Evolutionary conservation across 169 alveolate genomes (phyloP), one percentile per base, ranked within the genome.

Genomic region (Cryptosporidium meleagridis): DNA sequence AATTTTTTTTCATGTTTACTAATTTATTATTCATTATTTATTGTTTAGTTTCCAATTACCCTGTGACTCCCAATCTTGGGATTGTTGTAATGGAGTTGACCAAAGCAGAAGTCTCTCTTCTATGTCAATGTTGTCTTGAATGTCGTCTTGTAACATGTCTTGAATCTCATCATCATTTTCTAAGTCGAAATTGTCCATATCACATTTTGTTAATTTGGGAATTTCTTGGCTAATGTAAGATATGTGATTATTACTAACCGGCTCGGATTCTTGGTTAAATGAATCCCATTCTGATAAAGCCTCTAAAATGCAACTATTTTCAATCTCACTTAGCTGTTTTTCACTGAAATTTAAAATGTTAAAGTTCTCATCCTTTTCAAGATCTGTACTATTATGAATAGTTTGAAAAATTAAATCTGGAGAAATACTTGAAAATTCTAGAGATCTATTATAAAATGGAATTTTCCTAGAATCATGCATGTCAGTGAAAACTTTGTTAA

Each of bases 91-190:
- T 9, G 75, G 75, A 6, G 75, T 59, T 10, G 89, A 62, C 89
- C 89, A 80, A 7, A 62, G 68, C 5, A 41, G n/a, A 16, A 61
- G 62, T 31, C 89, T 31, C n/a, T 80, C 89, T 51, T 80, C 89
- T 80, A 75, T 62, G 18, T 80, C 89, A 12, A 62, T 10, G n/a
- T 26, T 45, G 41, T 70, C 58, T 44, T 70, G 67, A 14, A 23
- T 18, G 65, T 23, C 65, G 26, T 29, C 39, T 33, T 8, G 16
- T 7, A 48, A 7, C 65, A 48, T 29, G n/a, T 44, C 84, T 29
- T 44, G 44, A 12, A 70, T 29, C 67, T 70, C 31, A 1, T 29
- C 23, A 23, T 80, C 62, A 21, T 45, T 44, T 31, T 41, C 75
- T 18, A 52, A n/a, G 10, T 72, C 58, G 23, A 33, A 35, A 18